Evolutionary conservation across 108 stramenopile species (phyloP), one percentile per base, ranked within the genome.

Genomic region (Discostella pseudostelligera): DNA sequence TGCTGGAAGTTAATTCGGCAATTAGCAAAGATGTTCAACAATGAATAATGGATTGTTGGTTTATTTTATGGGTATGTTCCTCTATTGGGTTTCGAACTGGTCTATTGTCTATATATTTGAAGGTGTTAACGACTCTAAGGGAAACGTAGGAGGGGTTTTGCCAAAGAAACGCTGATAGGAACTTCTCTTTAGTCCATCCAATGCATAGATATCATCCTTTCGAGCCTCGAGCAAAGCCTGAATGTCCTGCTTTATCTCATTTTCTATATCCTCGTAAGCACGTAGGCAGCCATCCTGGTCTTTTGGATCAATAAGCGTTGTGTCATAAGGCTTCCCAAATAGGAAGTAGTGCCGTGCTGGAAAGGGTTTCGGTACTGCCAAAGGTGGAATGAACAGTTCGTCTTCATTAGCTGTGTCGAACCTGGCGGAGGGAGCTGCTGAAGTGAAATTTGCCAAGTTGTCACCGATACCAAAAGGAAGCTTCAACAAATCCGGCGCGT

Each of bases 321-420:
- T 91, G 39, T 74, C 53, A 29, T 89, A 73, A 21, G 90, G 72
- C 69, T 77, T 76, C 0, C 92, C 94, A 80, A 96, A 96, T 9
- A 91, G 39, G 50, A 96, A 96, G 57, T 93, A 96, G 49, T 89
- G 87, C 24, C 94, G 64, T 19, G 85, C 88, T n/a, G 90, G 85
- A 20, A 81, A 58, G 5, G 72, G 62, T 56, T 79, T 81, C 0
- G 94, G 94, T 5, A 85, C 39, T 29, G 84, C 83, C 9, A 92
- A 58, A 0, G 94, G 90, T 8, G 88, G 81, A 11, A 81, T 50
- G 62, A 93, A 87, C 9, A 78, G 49, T 64, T 90, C 88, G 14
- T 88, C 86, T 6, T 58, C 65, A 47, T 86, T 71, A n/a, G 59
- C 78, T 19, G 62, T 39, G 49, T 89, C 87, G 50, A 79, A 89